These are phyloP conservation scores for Trichosanthes cucumerina DNA, from an alignment of 306 rosid species.

Conservation along the genomic window DNA sequence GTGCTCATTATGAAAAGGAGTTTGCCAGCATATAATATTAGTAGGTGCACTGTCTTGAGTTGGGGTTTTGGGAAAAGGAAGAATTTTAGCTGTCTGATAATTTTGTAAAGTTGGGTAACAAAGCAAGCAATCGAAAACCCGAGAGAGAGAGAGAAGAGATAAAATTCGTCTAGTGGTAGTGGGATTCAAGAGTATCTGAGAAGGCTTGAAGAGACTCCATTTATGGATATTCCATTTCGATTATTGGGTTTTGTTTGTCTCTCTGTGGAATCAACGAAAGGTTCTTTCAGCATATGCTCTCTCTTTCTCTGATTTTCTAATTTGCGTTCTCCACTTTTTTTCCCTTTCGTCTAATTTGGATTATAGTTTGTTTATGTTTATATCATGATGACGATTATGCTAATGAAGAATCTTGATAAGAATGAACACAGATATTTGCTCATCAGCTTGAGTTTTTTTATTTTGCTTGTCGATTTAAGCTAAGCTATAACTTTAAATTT, in stretches of 20 bases:
- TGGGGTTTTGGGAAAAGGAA: not conserved
- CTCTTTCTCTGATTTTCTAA: not conserved
- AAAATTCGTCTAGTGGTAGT: not conserved
- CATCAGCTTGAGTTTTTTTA: not conserved
- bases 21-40: constrained; percentile 3
- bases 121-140: not conserved
- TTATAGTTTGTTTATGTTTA: not conserved
- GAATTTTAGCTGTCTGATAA: not conserved
- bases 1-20: constrained; percentile 29
- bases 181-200: not conserved
- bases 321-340: not conserved
- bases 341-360: not conserved
- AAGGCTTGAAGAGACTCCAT: not conserved
- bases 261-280: constrained; percentile 1
- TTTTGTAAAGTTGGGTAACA: constrained; percentile 2
- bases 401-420: not conserved
- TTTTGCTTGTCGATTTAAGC: not conserved
- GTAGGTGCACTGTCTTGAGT: not conserved
- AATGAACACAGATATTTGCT: not conserved
- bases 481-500: not conserved
- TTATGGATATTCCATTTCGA: constrained; percentile 7
- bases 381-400: not conserved
- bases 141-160: not conserved
- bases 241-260: not conserved
- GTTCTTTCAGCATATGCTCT: not conserved